phyloP scores from a whole-genome alignment of 192 early-diverging fungal species.

The Diversispora eburnea region DNA sequence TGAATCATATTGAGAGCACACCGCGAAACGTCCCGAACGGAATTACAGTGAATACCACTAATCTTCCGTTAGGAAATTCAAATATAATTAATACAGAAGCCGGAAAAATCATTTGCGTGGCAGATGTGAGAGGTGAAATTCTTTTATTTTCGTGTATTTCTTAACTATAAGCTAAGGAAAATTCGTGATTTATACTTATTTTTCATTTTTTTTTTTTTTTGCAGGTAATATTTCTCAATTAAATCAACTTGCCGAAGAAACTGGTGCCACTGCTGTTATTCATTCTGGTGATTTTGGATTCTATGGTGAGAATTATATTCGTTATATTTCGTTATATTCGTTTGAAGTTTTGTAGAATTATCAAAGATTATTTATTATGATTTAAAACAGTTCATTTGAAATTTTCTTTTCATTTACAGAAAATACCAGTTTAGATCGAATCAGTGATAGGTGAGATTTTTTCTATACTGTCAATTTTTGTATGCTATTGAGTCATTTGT shows the following conservation, averaged over 20 bases:
- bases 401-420: constrained; percentile 8
- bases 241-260: constrained; percentile 51
- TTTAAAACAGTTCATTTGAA: neutral
- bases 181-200: neutral
- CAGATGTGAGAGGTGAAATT: constrained; percentile 44
- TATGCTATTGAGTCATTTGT: no score
- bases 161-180: neutral
- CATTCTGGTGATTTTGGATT: constrained; percentile 64
- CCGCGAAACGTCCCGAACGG: constrained; percentile 2
- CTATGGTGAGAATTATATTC: constrained; percentile 42
- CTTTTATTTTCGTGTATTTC: neutral
- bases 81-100: constrained; percentile 36
- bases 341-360: neutral
- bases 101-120: constrained; percentile 50
- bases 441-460: neutral
- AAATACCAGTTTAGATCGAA: neutral
- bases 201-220: neutral
- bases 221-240: constrained; percentile 54
- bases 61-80: constrained; percentile 17
- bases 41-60: constrained; percentile 26
- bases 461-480: neutral
- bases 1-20: neutral
- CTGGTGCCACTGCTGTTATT: constrained; percentile 50
- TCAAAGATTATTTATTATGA: neutral
- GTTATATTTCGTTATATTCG: no score